phyloP scores from a whole-genome alignment of 23 red algal genomes.

The Agarophyton chilense region DNA sequence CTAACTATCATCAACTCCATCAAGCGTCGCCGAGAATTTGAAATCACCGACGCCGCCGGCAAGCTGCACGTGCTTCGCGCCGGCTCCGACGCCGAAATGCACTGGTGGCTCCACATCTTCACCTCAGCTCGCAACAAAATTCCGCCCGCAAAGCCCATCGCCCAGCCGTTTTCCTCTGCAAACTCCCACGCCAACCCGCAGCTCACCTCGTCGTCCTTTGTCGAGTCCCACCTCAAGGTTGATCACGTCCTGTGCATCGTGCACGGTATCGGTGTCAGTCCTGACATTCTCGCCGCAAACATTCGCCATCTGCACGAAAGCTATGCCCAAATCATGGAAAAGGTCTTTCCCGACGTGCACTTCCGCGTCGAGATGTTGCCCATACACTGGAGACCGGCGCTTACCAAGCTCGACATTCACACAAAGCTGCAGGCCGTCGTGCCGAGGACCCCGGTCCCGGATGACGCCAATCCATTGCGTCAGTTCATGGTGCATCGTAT shows the following conservation, averaged over 20 bases:
- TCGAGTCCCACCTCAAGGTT: slow-evolving; percentile 67
- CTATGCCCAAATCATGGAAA: slow-evolving; percentile 68
- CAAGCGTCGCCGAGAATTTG: slow-evolving; percentile 65
- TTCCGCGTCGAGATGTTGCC: slow-evolving; percentile 77
- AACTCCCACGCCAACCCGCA: background rate
- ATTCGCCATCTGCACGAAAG: slow-evolving; percentile 61
- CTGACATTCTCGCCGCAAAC: slow-evolving; percentile 40
- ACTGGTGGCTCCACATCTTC: slow-evolving; percentile 64
- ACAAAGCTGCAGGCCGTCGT: slow-evolving; percentile 72
- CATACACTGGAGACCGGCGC: slow-evolving; percentile 78
- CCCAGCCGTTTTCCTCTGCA: background rate
- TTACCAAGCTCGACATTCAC: slow-evolving; percentile 73
- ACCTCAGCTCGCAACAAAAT: slow-evolving; percentile 74
- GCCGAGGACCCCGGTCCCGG: slow-evolving; percentile 44
- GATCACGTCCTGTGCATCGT: slow-evolving; percentile 86
- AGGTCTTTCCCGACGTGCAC: slow-evolving; percentile 80
- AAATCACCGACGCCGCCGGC: slow-evolving; percentile 62
- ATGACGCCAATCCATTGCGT: slow-evolving; percentile 71
- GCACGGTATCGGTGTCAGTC: slow-evolving; percentile 83
- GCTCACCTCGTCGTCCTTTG: background rate
- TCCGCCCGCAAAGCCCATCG: slow-evolving; percentile 72
- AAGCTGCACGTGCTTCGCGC: slow-evolving; percentile 68
- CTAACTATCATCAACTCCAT: slow-evolving; percentile 41
- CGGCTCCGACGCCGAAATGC: slow-evolving; percentile 59
- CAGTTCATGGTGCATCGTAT: slow-evolving; percentile 81